Conservation (phyloP, 108 stramenopile species). For the Bacterosira constricta region DNA sequence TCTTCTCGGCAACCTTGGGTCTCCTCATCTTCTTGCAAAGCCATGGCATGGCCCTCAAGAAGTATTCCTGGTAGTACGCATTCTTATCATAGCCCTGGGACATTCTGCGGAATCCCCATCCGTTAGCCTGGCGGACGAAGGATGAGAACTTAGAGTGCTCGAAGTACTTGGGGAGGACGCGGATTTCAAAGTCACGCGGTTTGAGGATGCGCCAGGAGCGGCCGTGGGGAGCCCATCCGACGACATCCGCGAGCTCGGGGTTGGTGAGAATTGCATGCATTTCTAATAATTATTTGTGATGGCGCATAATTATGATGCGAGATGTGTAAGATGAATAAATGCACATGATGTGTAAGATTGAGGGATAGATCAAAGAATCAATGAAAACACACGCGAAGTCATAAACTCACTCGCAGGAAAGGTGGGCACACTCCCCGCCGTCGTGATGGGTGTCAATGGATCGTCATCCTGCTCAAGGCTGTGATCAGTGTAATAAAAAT, state of each 20-base stretch:
- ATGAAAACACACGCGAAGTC: background rate
- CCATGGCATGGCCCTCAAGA: slow-evolving; percentile 36
- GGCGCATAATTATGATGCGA: too few relatives aligned
- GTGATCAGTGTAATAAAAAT: slow-evolving; percentile 67
- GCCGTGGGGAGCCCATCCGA: slow-evolving; percentile 79
- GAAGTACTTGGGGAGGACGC: slow-evolving; percentile 70
- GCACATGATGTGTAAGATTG: background rate
- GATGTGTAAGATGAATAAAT: background rate
- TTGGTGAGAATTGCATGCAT: slow-evolving; percentile 70
- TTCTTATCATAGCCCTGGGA: slow-evolving; percentile 66
- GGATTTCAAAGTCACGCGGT: slow-evolving; percentile 68
- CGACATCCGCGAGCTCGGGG: slow-evolving; percentile 56
- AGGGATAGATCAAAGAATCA: background rate
- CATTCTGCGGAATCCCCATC: slow-evolving; percentile 60
- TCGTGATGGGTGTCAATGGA: slow-evolving; percentile 64
- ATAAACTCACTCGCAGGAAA: slow-evolving; percentile 60
- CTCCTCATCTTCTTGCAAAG: slow-evolving; percentile 47
- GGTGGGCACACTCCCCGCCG: slow-evolving; percentile 65
- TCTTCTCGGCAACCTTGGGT: slow-evolving; percentile 61
- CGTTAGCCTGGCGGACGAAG: slow-evolving; percentile 55
- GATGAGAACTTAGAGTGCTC: slow-evolving; percentile 64
- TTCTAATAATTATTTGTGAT: too few relatives aligned
- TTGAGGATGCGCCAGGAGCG: slow-evolving; percentile 71
- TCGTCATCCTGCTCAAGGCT: slow-evolving; percentile 58
- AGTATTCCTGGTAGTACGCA: slow-evolving; percentile 69